Evolutionary conservation across 1,284 basidiomycete species (phyloP), one percentile per base, ranked within the genome.

Genomic region (Sanguinoderma infundibulare): DNA sequence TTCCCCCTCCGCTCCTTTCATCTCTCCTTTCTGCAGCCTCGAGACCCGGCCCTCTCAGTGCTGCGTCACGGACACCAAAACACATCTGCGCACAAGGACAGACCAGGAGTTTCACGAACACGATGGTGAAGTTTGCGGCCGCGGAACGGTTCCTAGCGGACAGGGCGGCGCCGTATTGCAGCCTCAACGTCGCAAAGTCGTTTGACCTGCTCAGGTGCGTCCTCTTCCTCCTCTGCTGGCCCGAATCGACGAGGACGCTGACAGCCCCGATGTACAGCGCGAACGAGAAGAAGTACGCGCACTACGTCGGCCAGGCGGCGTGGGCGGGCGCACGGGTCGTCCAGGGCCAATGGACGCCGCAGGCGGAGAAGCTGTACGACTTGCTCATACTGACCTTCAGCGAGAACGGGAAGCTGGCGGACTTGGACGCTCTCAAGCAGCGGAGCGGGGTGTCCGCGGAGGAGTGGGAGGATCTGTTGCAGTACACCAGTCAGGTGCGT

Each of bases 301-400:
- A 94, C 73, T 87, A 83, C 69, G 53, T 92, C 17, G 82, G 81
- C 10, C 67, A 85, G 67, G 91, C 91, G 8, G 85, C 87, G 0
- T 95, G 93, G 92, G 89, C 90, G 0, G 92, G 93, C 36, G 90
- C 85, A 51, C 82, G 90, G 49, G 89, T 95, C 74, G 90, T 94
- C 62, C 90, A 93, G 77, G 88, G 82, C 70, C 92, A 94, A 77
- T 92, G 89, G 87, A 90, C 91, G 0, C 79, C 85, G 0, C 81
- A 89, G 61, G 85, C 78, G 9, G 72, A 80, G 67, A 80, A 81
- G 69, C 81, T 93, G 54, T 88, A 89, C 72, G 85, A 91, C 75
- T 79, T 92, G 22, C 76, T 92, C 69, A 85, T 91, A 69, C 72
- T 85, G 54, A 85, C 81, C 0, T 91, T 94, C 77, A 87, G 86